Percentiles rank a stretch among this genome's conserved stretches.
Conservation (phyloP, 1,139 yeast genomes). For the Zygoascus meyerae region DNA sequence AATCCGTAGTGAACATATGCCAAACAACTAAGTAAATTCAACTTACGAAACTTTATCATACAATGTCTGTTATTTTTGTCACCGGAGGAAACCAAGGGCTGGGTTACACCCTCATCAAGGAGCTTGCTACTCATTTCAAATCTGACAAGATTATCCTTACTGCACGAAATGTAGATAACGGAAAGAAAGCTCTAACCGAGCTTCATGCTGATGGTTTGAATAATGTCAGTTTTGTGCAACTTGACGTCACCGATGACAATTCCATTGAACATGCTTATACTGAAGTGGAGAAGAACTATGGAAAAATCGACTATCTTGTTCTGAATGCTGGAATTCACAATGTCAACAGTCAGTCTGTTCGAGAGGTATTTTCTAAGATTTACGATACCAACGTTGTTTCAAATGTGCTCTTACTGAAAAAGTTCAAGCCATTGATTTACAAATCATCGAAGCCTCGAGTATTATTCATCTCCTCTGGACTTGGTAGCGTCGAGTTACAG, state of each 20-base stretch:
- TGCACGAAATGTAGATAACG: constrained; percentile 1
- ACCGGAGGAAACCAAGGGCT: constrained; percentile 11
- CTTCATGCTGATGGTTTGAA: not conserved
- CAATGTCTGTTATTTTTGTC: constrained; percentile 8
- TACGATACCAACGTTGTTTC: constrained; percentile 20
- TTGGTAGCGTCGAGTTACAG: not conserved
- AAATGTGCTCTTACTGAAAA: not conserved
- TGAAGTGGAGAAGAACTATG: constrained; percentile 13
- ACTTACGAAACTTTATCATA: too few species aligned
- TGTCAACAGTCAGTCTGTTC: constrained; percentile 12
- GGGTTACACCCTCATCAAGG: constrained; percentile 1
- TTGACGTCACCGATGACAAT: constrained; percentile 8
- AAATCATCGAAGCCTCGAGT: constrained; percentile 1
- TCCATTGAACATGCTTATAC: constrained; percentile 10
- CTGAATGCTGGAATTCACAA: constrained; percentile 22
- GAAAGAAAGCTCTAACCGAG: not conserved
- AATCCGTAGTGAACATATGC: too few species aligned
- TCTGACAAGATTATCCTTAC: constrained; percentile 1
- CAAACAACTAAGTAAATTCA: too few species aligned
- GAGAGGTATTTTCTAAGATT: constrained; percentile 16
- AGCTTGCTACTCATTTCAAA: not conserved
- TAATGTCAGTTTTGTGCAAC: not conserved
- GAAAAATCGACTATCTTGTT: constrained; percentile 19
- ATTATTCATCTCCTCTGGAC: not conserved
- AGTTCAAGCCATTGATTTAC: constrained; percentile 1